Conservation (phyloP, 23 red algal genomes). For the Chondrus crispus region DNA sequence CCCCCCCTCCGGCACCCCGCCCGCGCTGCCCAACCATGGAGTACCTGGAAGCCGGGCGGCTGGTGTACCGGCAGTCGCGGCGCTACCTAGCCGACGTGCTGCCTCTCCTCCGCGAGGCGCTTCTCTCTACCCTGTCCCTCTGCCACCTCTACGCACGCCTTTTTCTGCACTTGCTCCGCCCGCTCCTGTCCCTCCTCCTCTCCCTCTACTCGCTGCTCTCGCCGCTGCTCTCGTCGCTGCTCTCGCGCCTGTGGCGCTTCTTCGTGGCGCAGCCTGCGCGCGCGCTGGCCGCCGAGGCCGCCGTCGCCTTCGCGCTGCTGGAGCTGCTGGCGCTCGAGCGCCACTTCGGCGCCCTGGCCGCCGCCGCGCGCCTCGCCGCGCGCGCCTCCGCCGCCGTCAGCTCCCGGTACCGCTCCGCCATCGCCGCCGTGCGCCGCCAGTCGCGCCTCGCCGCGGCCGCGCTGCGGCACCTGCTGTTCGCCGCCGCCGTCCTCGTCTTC, state of each 20-base stretch:
- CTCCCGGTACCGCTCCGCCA: background rate
- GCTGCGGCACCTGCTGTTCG: slow-evolving; percentile 24
- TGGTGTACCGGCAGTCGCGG: background rate
- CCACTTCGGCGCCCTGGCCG: slow-evolving; percentile 16
- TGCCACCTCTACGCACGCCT: slow-evolving; percentile 8
- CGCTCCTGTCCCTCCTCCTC: background rate
- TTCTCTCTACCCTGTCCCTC: background rate
- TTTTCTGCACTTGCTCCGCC: background rate
- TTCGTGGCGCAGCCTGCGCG: slow-evolving; percentile 30
- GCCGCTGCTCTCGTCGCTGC: background rate
- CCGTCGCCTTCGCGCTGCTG: background rate
- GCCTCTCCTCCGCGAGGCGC: slow-evolving; percentile 26
- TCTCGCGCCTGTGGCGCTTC: background rate
- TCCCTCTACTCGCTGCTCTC: background rate
- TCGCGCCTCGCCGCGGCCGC: slow-evolving; percentile 28
- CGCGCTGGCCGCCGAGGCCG: slow-evolving; percentile 21
- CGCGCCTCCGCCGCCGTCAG: background rate
- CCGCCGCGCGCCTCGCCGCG: background rate
- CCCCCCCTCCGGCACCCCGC: too few relatives aligned
- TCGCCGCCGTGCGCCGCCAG: slow-evolving; percentile 4
- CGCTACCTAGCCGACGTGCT: slow-evolving; percentile 5
- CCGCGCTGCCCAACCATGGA: slow-evolving; percentile 4
- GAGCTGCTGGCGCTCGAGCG: background rate
- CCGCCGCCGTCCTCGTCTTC: background rate
- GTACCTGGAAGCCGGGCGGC: slow-evolving; percentile 1